These are phyloP conservation scores for Pichia cactophila DNA, from an alignment of 1,139 yeast species.

Conservation along the genomic window DNA sequence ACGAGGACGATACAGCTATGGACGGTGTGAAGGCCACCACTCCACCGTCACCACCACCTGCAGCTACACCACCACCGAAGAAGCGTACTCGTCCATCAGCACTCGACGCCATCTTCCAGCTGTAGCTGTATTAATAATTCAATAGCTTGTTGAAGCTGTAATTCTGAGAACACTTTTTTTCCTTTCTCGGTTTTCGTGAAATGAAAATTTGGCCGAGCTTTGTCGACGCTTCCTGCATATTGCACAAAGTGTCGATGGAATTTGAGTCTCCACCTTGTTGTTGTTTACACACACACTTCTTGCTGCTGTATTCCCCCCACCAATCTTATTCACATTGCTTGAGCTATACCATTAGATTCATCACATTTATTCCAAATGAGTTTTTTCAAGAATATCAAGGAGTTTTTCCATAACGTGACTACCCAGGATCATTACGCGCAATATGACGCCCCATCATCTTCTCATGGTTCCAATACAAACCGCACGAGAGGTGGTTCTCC, in stretches of 20 bases:
- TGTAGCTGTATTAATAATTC: neutral
- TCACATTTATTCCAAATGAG: slow-evolving; percentile 14
- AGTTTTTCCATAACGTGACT: slow-evolving; percentile 50
- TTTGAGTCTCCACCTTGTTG: neutral
- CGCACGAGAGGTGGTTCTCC: neutral
- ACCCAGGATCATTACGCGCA: slow-evolving; percentile 59
- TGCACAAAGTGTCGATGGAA: too few relatives aligned
- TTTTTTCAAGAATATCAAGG: slow-evolving; percentile 26
- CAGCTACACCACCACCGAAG: neutral
- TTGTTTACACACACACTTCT: neutral
- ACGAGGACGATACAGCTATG: neutral
- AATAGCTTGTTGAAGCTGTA: too few relatives aligned
- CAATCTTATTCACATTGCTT: neutral
- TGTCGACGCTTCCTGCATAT: too few relatives aligned
- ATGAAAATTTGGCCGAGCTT: too few relatives aligned
- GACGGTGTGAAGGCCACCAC: neutral
- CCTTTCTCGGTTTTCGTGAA: too few relatives aligned
- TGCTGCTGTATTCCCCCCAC: neutral
- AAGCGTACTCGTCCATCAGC: neutral
- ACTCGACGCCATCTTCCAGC: neutral
- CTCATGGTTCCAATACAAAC: neutral
- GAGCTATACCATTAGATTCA: neutral
- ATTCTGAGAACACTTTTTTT: too few relatives aligned
- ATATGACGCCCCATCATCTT: slow-evolving; percentile 27
- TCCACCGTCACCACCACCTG: neutral